Percentiles rank a stretch among this genome's conserved stretches.
phyloP scores from a whole-genome alignment of 805 yeast genomes.

The Cyberlindnera saturnus region DNA sequence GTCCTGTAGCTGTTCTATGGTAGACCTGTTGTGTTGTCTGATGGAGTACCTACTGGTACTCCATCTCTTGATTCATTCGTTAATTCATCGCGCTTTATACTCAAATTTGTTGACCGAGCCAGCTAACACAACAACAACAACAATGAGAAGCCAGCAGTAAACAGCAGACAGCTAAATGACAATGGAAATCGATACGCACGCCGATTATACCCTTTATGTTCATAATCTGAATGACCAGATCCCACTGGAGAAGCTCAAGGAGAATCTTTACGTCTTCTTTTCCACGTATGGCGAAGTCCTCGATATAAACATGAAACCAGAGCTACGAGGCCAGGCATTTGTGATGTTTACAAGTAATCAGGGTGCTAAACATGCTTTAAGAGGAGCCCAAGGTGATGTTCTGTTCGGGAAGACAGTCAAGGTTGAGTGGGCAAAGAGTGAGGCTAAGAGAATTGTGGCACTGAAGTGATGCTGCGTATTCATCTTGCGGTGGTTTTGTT shows the following conservation, averaged over 20 bases:
- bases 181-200: background rate
- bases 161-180: background rate
- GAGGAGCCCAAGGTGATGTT: conserved; percentile 37
- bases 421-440: conserved; percentile 36
- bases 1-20: too few relatives aligned
- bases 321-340: conserved; percentile 64
- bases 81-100: too few relatives aligned
- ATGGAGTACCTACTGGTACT: too few relatives aligned
- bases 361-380: conserved; percentile 47
- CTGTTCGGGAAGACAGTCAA: conserved; percentile 49
- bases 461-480: background rate
- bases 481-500: too few relatives aligned
- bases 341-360: conserved; percentile 42
- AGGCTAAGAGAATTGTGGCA: conserved; percentile 20
- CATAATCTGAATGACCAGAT: conserved; percentile 56
- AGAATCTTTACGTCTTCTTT: conserved; percentile 52
- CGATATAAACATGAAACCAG: conserved; percentile 39
- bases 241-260: conserved; percentile 36
- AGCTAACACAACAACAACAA: too few relatives aligned
- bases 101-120: too few relatives aligned
- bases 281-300: conserved; percentile 62
- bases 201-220: conserved; percentile 45
- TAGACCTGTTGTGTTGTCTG: too few relatives aligned
- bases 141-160: background rate
- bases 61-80: too few relatives aligned